A percentile compares a stretch with the other conserved stretches of the same genome.
These are phyloP conservation scores for Phytophthora chlamydospora DNA, from an alignment of 352 stramenopile species.

Conservation along the genomic window DNA sequence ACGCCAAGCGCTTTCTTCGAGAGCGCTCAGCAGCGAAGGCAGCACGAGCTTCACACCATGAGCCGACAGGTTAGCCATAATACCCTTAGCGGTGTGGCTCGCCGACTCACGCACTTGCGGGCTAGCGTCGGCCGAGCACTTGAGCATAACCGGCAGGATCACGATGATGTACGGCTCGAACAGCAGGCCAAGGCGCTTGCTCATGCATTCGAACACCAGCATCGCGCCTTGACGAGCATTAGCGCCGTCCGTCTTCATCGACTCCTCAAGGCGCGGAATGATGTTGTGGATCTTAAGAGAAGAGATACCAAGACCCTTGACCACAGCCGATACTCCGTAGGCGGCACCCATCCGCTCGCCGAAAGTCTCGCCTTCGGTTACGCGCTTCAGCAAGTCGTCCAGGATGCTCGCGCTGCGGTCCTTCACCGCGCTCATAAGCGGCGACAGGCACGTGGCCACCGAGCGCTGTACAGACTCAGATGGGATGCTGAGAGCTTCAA, in stretches of 20 bases:
- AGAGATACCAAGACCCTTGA: constrained; percentile 99
- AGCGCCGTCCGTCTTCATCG: constrained; percentile 75
- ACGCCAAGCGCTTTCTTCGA: constrained; percentile 95
- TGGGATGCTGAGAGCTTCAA: constrained; percentile 91
- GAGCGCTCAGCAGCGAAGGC: constrained; percentile 95
- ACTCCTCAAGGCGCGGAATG: constrained; percentile 91
- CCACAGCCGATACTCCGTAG: constrained; percentile 97
- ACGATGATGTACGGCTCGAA: constrained; percentile 99
- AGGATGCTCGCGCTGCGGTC: constrained; percentile 79
- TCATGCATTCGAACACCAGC: constrained; percentile 98
- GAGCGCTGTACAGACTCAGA: constrained; percentile 94
- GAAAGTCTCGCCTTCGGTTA: constrained; percentile 83
- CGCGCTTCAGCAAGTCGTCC: constrained; percentile 70
- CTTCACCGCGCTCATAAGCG: constrained; percentile 87
- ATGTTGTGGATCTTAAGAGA: constrained; percentile 98
- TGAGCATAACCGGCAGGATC: constrained; percentile 98
- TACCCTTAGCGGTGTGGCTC: constrained; percentile 93
- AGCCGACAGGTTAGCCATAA: constrained; percentile 99
- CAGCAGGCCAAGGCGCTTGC: constrained; percentile 94
- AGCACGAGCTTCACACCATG: constrained; percentile 99
- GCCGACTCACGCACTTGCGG: constrained; percentile 97
- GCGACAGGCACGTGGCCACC: constrained; percentile 90
- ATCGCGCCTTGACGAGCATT: constrained; percentile 94
- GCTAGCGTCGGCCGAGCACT: constrained; percentile 97
- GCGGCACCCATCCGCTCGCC: constrained; percentile 94